phyloP scores from a whole-genome alignment of 306 rosid genomes.

The Dalbergia cultrata region DNA sequence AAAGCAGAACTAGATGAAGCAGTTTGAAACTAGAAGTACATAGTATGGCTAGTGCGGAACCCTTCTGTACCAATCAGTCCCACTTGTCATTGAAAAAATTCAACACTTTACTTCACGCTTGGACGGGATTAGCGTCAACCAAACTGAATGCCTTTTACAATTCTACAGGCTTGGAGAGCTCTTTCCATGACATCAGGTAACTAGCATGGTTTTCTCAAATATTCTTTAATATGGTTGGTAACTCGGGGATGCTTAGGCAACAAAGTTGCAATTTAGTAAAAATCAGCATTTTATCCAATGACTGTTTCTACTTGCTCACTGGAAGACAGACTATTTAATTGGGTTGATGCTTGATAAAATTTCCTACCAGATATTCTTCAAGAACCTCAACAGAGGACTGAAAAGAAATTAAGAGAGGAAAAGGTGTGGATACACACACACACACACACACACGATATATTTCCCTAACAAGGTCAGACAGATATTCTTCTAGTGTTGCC shows the following conservation, averaged over 20 bases:
- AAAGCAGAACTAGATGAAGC: slow-evolving; percentile 26
- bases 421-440: slow-evolving; percentile 10
- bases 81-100: slow-evolving; percentile 46
- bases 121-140: slow-evolving; percentile 66
- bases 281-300: slow-evolving; percentile 73
- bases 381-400: slow-evolving; percentile 78
- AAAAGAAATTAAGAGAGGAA: slow-evolving; percentile 34
- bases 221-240: slow-evolving; percentile 58
- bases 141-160: slow-evolving; percentile 88
- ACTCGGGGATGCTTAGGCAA: slow-evolving; percentile 34
- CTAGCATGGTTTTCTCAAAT: slow-evolving; percentile 92
- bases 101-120: slow-evolving; percentile 32
- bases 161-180: slow-evolving; percentile 57
- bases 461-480: slow-evolving; percentile 96
- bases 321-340: slow-evolving; percentile 72
- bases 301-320: slow-evolving; percentile 60
- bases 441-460: too few relatives aligned
- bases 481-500: slow-evolving; percentile 94
- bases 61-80: slow-evolving; percentile 61
- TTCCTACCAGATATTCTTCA: slow-evolving; percentile 93
- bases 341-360: slow-evolving; percentile 70
- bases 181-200: slow-evolving; percentile 90
- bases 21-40: slow-evolving; percentile 28
- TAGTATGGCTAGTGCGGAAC: slow-evolving; percentile 14
- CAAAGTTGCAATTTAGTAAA: slow-evolving; percentile 30